phyloP scores from a whole-genome alignment of 257 asterid species.

The Pogostemon cablin region DNA sequence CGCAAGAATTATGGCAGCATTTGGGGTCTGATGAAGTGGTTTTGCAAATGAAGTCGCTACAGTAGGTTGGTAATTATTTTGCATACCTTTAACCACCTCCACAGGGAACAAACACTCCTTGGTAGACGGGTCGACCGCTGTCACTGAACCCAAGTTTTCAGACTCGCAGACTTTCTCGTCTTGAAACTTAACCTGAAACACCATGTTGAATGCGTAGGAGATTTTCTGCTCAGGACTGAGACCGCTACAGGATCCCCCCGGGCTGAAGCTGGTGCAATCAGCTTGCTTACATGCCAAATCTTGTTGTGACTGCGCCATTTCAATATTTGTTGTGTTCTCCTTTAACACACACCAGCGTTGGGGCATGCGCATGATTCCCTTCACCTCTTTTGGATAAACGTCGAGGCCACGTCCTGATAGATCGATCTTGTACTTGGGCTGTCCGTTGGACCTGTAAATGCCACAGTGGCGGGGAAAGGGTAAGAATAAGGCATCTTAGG shows the following conservation, averaged over 20 bases:
- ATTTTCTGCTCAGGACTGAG: slow-evolving; percentile 21
- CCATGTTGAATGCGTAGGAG: slow-evolving; percentile 43
- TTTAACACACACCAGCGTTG: slow-evolving; percentile 42
- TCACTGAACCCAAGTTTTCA: slow-evolving; percentile 29
- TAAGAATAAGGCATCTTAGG: background rate
- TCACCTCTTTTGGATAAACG: slow-evolving; percentile 29
- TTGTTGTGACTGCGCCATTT: background rate
- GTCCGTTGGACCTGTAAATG: slow-evolving; percentile 44
- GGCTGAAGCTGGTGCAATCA: slow-evolving; percentile 37
- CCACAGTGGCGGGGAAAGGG: slow-evolving; percentile 33
- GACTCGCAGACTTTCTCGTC: slow-evolving; percentile 27
- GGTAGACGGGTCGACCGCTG: slow-evolving; percentile 36
- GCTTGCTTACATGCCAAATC: background rate
- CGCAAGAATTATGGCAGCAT: background rate
- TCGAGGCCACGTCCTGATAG: slow-evolving; percentile 43
- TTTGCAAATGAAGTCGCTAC: background rate
- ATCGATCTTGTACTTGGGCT: slow-evolving; percentile 49
- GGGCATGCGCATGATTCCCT: slow-evolving; percentile 45
- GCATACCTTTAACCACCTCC: slow-evolving; percentile 43
- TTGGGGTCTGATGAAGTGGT: background rate
- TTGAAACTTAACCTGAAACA: slow-evolving; percentile 31
- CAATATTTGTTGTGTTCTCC: background rate
- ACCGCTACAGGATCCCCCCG: slow-evolving; percentile 38
- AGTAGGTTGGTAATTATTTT: background rate
- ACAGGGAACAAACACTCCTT: slow-evolving; percentile 41